Evolutionary conservation across 495 filamentous ascomycete genomes (phyloP).

Genomic region (Aspergillus biplanus): DNA sequence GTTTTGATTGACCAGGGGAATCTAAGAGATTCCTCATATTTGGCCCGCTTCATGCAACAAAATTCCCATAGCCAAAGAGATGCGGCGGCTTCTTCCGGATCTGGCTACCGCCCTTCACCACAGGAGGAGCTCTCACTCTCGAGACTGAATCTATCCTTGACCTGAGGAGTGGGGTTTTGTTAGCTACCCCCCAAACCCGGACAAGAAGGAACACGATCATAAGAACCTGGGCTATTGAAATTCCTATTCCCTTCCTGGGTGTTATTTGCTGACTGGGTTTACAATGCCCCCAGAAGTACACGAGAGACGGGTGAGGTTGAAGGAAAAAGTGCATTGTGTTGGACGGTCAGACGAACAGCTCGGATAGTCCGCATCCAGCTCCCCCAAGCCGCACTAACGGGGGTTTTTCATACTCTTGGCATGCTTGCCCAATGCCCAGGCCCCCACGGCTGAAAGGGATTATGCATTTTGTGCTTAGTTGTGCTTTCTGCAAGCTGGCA

Average conservation of each 20-base stretch:
- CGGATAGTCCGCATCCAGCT: slow-evolving; percentile 25
- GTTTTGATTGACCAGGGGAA: slow-evolving; percentile 39
- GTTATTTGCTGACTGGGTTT: not conserved
- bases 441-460: slow-evolving; percentile 24
- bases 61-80: slow-evolving; percentile 30
- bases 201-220: not conserved
- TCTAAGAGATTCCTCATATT: slow-evolving; percentile 30
- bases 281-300: too few relatives aligned
- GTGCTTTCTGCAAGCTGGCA: slow-evolving; percentile 21
- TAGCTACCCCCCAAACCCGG: not conserved
- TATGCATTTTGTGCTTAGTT: slow-evolving; percentile 24
- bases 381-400: slow-evolving; percentile 22
- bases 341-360: slow-evolving; percentile 13
- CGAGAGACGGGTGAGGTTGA: not conserved
- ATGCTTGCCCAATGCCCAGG: slow-evolving; percentile 19
- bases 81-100: slow-evolving; percentile 8
- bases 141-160: slow-evolving; percentile 36
- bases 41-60: slow-evolving; percentile 39
- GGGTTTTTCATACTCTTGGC: slow-evolving; percentile 28
- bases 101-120: slow-evolving; percentile 13
- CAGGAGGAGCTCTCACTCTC: slow-evolving; percentile 33
- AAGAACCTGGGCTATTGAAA: not conserved
- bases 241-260: not conserved
- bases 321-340: not conserved
- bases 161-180: slow-evolving; percentile 27